phyloP scores from a whole-genome alignment of 306 rosid genomes.

The Styphnolobium japonicum region DNA sequence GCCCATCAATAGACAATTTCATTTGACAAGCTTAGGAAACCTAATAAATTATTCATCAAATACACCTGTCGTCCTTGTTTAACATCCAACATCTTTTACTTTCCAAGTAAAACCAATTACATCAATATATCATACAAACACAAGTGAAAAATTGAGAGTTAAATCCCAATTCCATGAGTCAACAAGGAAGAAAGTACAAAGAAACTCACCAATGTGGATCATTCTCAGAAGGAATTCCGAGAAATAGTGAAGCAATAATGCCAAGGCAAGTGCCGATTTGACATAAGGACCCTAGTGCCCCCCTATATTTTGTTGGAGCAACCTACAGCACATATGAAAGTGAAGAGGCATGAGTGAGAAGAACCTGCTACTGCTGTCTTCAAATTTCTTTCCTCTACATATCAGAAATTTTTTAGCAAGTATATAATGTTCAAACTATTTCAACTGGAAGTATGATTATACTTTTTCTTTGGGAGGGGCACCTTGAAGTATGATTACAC shows the following conservation, averaged over 20 bases:
- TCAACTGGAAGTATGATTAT: neutral
- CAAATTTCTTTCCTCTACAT: slow-evolving; percentile 9
- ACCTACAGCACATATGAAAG: slow-evolving; percentile 45
- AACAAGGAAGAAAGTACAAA: slow-evolving; percentile 20
- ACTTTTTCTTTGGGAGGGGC: neutral
- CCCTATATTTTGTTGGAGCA: slow-evolving; percentile 87
- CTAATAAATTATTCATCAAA: slow-evolving; percentile 5
- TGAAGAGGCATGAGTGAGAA: slow-evolving; percentile 7
- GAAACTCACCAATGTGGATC: slow-evolving; percentile 81
- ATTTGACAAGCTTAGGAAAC: neutral
- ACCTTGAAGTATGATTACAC: slow-evolving; percentile 1
- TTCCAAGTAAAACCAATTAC: neutral
- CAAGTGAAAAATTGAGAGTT: neutral
- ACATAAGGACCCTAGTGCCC: slow-evolving; percentile 77
- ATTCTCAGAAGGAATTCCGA: slow-evolving; percentile 70
- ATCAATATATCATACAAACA: neutral
- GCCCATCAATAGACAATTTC: slow-evolving; percentile 2
- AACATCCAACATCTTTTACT: neutral
- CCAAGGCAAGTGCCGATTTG: slow-evolving; percentile 96
- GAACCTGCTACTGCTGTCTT: neutral
- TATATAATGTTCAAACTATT: neutral
- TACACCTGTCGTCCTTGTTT: neutral
- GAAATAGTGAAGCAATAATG: slow-evolving; percentile 66
- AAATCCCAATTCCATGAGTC: neutral
- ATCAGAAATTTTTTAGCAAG: neutral